phyloP scores from a whole-genome alignment of 192 early-diverging fungal species.

The Rhizoclosmatium sp. region DNA sequence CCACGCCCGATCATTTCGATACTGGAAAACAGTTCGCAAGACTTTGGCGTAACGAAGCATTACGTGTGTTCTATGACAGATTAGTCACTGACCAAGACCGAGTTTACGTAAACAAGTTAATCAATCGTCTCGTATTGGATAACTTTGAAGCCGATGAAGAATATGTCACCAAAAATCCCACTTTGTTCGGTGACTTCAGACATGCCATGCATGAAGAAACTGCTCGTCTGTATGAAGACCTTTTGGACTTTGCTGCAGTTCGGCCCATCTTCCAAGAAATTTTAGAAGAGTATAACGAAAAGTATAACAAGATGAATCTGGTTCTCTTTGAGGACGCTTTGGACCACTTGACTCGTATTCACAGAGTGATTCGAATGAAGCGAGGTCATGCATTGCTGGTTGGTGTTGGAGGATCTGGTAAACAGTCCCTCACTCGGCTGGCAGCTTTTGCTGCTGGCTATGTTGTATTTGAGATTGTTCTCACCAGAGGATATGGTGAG shows the following conservation, averaged over 20 bases:
- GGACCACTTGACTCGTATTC: conserved; percentile 65
- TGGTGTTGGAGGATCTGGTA: conserved; percentile 70
- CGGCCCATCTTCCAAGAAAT: conserved; percentile 67
- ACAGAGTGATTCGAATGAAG: conserved; percentile 63
- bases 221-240: conserved; percentile 65
- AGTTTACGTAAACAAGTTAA: conserved; percentile 63
- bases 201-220: conserved; percentile 66
- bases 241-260: conserved; percentile 68
- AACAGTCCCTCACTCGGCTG: conserved; percentile 63
- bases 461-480: conserved; percentile 63
- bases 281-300: conserved; percentile 69
- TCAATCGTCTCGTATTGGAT: conserved; percentile 62
- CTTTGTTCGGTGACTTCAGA: conserved; percentile 67
- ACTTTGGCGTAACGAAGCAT: conserved; percentile 65
- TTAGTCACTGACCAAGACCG: conserved; percentile 62
- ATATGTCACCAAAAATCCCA: conserved; percentile 61
- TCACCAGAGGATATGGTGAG: conserved; percentile 67
- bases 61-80: conserved; percentile 66
- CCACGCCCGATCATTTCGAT: conserved; percentile 64
- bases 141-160: conserved; percentile 66
- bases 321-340: conserved; percentile 71
- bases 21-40: conserved; percentile 59
- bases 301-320: conserved; percentile 66
- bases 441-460: conserved; percentile 67
- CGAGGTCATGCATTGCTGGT: conserved; percentile 65